Evolutionary conservation across 306 rosid species (phyloP), one percentile per base, ranked within the genome.

Genomic region (Ammopiptanthus mongolicus): DNA sequence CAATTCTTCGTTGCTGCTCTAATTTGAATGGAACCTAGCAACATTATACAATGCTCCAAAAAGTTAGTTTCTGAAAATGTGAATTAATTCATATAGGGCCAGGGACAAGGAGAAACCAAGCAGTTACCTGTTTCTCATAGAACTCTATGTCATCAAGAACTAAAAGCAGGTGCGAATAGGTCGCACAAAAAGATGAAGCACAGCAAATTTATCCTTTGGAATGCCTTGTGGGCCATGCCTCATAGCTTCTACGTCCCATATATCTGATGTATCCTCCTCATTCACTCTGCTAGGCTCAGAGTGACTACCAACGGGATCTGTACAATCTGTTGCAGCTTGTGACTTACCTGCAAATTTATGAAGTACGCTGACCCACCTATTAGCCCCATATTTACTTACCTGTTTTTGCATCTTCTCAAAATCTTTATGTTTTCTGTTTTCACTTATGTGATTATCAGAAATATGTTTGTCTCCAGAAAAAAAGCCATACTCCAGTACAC

Each of bases 131-230:
- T 73, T 90, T 95, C 84, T 95, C 97, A 37, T 95, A 91, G 86
- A 95, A 95, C 85, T 95, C 98, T 81, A 95, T 90, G 88, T 95
- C 98, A 78, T 95, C 97, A 55, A 95, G 92, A 87, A 95, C 87
- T 85, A 91, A 84, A 78, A 95, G 95, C 83, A 91, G 85, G 80
- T 95, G 98, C 65, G 98, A 85, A 86, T 91, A 95, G 69, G 97
- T 79, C 46, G 96, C 95, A 83, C 93, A 90, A 95, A 95, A 73
- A 95, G 94, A 85, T 95, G 91, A 79, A 95, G 91, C 87, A 84
- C 75, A 77, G 93, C 87, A 74, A 86, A 86, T 78, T 80, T 65
- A 80, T 86, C 90, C 78, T 87, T 90, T 47, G 93, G 88, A 76
- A 95, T 74, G 66, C 96, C 95, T 77, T 88, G 89, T 34, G 97